A percentile compares a stretch with the other conserved stretches of the same genome.
These are phyloP conservation scores for Stachybotrys chlorohalonatus DNA, from an alignment of 2,329 filamentous ascomycete species.

Conservation along the genomic window DNA sequence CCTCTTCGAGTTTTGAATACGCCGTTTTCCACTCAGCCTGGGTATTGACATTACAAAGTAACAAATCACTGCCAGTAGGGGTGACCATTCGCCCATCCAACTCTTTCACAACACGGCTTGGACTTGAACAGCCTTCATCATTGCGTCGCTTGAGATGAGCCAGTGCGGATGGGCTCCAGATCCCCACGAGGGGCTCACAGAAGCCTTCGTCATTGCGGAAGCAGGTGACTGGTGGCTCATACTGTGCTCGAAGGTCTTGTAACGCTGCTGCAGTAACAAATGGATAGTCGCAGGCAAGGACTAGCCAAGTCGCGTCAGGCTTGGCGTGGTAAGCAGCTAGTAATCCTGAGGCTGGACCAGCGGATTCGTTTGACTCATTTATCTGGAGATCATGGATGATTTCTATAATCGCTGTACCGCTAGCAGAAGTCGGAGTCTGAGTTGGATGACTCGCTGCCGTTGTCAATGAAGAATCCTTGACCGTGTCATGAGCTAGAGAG, in stretches of 20 bases:
- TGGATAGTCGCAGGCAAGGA: slow-evolving; percentile 1
- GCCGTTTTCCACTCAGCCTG: neutral
- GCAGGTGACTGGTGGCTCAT: neutral
- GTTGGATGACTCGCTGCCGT: neutral
- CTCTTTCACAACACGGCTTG: neutral
- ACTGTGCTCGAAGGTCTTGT: neutral
- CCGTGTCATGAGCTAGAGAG: neutral
- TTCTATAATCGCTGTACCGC: neutral
- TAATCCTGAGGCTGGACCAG: neutral
- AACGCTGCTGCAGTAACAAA: neutral
- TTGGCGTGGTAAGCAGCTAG: neutral
- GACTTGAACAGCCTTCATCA: neutral
- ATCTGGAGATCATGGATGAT: neutral
- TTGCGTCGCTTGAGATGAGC: neutral
- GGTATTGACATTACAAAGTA: neutral
- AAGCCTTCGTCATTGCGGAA: neutral
- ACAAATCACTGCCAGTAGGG: neutral
- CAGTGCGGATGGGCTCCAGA: neutral
- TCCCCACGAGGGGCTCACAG: neutral
- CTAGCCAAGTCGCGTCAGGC: neutral
- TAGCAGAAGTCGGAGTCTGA: no score
- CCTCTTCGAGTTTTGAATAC: neutral
- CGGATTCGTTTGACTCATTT: neutral
- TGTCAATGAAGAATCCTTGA: neutral
- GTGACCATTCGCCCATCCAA: neutral